These are phyloP conservation scores for Vigna reflexopilosa DNA, from an alignment of 306 rosid genomes.

Conservation along the genomic window DNA sequence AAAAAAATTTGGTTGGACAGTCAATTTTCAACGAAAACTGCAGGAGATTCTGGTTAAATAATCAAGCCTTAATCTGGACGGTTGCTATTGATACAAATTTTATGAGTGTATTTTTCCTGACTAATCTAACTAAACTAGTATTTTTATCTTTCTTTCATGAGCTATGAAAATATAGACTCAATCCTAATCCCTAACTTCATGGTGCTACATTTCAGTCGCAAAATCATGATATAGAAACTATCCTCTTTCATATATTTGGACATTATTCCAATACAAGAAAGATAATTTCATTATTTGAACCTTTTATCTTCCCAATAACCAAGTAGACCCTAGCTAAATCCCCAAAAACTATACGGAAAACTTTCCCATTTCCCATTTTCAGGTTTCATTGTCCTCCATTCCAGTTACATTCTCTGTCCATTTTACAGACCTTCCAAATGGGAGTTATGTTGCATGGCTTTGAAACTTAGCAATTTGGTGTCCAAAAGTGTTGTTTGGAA, in stretches of 20 bases:
- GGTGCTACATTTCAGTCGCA: not conserved
- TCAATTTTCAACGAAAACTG: not conserved
- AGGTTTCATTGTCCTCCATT: constrained; percentile 1
- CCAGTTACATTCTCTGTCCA: constrained; percentile 13
- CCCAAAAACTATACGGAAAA: not conserved
- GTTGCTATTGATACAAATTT: constrained; percentile 5
- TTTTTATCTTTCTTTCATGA: constrained; percentile 4
- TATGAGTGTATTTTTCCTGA: constrained; percentile 11
- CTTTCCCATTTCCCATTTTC: constrained; percentile 13
- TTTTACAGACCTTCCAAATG: constrained; percentile 20
- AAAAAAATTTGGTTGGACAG: not conserved
- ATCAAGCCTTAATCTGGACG: not conserved
- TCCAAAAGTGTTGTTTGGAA: constrained; percentile 11
- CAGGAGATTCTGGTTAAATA: constrained; percentile 11
- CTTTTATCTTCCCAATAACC: not conserved
- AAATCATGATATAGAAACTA: constrained; percentile 20
- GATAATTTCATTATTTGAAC: constrained; percentile 19
- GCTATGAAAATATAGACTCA: not conserved
- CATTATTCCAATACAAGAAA: constrained; percentile 4
- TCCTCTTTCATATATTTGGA: constrained; percentile 17
- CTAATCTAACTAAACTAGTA: not conserved
- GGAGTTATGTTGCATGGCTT: not conserved
- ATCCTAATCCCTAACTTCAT: constrained; percentile 2
- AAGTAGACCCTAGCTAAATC: constrained; percentile 11
- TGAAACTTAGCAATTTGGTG: not conserved